Conservation (phyloP, 2,329 filamentous ascomycete species). For the Arthrinium phaeospermum region DNA sequence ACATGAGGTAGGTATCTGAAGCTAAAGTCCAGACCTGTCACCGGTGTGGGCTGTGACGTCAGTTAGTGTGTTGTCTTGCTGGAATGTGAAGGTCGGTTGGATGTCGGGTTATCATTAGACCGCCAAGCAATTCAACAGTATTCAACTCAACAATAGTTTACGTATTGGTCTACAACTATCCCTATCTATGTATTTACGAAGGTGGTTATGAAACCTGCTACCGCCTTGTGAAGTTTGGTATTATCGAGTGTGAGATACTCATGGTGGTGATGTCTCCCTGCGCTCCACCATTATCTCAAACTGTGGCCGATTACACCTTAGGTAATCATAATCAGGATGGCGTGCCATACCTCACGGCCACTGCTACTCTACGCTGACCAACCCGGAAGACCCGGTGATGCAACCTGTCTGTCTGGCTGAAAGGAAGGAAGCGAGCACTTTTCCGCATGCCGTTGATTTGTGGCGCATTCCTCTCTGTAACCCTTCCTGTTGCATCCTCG, state of each 20-base stretch:
- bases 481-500: neutral
- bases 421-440: neutral
- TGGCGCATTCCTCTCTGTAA: neutral
- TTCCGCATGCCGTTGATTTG: neutral
- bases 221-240: neutral
- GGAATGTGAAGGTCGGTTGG: neutral
- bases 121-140: neutral
- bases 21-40: neutral
- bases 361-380: neutral
- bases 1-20: neutral
- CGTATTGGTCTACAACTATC: neutral
- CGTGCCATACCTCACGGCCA: neutral
- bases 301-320: neutral
- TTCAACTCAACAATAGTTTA: neutral
- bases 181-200: neutral
- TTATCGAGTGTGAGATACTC: neutral
- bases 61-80: neutral
- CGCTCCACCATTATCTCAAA: neutral
- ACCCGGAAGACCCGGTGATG: neutral
- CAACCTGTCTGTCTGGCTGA: neutral
- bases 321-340: neutral
- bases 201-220: neutral
- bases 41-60: conserved; percentile 13
- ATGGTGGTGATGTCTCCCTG: neutral
- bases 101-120: neutral